Evolutionary conservation across 352 stramenopile species (phyloP), one percentile per base, ranked within the genome.

Genomic region (Vaucheria bursata): DNA sequence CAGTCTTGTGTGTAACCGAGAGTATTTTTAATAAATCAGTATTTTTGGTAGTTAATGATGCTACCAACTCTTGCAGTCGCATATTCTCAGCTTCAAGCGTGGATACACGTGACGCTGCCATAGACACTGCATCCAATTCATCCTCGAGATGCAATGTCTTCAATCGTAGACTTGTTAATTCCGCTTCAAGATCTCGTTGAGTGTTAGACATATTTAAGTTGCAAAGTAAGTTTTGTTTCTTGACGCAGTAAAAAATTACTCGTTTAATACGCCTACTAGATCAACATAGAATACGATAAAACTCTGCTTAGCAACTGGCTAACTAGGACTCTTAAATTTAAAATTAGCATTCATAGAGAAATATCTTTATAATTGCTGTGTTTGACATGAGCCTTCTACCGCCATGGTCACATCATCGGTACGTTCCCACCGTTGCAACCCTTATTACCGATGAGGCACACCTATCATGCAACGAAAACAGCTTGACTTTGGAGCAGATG

Each of bases 381-480:
- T n/a, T n/a, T n/a, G n/a, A n/a, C n/a, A n/a, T n/a, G n/a, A n/a
- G n/a, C n/a, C n/a, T 82, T 71, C 72, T 82, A 36, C 77, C 78
- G 12, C 45, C 74, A 29, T 81, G 76, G 76, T 72, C 78, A 73
- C 67, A 72, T 36, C 67, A 81, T 31, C 67, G 76, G 31, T 81
- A 71, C 36, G 68, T 79, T 32, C 76, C 76, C 4, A 50, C 59
- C 39, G 76, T 81, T 36, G 76, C 76, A 18, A 81, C 69, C 32
- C 49, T 81, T 18, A 72, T 81, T 0, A 79, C 76, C 18, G 76
- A 79, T 33, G 76, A 81, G 71, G 76, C 76, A 18, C 70, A 81
- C 68, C 33, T 74, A 52, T 49, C 37, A 32, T 81, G 76, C 50
- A 33, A 38, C 1, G 75, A 81, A 38, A 81, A 81, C 71, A 71